Conservation (phyloP, 2,329 filamentous ascomycete genomes). For the Epichloe sp. region DNA sequence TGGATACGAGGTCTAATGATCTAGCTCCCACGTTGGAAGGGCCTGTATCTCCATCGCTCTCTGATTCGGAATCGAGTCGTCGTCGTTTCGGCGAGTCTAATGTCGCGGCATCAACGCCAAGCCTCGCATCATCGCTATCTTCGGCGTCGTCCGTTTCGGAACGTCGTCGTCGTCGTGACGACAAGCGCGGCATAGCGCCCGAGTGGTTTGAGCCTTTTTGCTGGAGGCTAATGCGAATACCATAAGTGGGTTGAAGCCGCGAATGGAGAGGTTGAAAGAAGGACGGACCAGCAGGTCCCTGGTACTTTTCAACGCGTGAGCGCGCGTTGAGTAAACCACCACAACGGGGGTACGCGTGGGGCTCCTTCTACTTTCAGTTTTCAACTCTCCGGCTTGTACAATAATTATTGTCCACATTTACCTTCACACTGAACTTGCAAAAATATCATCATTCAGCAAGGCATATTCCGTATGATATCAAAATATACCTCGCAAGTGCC, state of each 20-base stretch:
- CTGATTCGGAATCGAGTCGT: conserved; percentile 15
- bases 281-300: not conserved
- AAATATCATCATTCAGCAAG: no score
- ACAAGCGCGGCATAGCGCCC: conserved; percentile 16
- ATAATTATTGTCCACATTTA: not conserved
- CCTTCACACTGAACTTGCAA: no score
- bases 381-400: not conserved
- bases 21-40: conserved; percentile 7
- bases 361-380: not conserved
- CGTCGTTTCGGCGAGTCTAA: conserved; percentile 23
- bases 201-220: not conserved
- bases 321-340: not conserved
- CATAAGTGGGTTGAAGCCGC: not conserved
- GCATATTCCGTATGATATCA: no score
- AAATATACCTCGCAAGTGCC: no score
- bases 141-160: conserved; percentile 27
- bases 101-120: conserved; percentile 12
- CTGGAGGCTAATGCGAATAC: not conserved
- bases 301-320: not conserved
- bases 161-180: conserved; percentile 30
- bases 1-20: conserved; percentile 4
- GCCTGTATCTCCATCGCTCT: conserved; percentile 9
- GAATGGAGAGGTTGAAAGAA: not conserved
- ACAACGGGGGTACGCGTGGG: not conserved
- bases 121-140: conserved; percentile 17